A percentile compares a stretch with the other conserved stretches of the same genome.
Conservation (phyloP, 2,329 filamentous ascomycete species). For the Drechslerella stenobrocha region DNA sequence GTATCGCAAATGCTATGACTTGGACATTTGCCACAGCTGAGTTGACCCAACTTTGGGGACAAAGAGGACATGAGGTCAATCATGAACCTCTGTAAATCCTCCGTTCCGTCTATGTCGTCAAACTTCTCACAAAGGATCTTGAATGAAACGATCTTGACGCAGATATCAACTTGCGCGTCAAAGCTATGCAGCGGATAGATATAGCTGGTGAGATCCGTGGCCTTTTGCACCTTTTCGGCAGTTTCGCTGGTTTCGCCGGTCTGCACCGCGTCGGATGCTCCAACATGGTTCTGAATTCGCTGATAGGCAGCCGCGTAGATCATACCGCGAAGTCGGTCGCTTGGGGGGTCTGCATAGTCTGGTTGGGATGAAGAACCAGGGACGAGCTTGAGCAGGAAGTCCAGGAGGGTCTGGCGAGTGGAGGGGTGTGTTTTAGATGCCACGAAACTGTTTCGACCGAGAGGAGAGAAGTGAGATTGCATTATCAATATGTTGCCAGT, state of each 20-base stretch:
- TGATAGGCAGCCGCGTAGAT: conserved; percentile 29
- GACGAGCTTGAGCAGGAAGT: conserved; percentile 10
- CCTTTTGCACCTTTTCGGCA: neutral
- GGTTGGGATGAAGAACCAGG: neutral
- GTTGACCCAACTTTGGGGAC: neutral
- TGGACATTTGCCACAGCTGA: neutral
- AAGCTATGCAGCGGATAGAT: conserved; percentile 25
- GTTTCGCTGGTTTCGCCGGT: neutral
- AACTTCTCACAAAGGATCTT: conserved; percentile 2
- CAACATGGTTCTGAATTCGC: conserved; percentile 7
- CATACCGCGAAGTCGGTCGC: conserved; percentile 31
- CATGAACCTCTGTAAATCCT: conserved; percentile 8
- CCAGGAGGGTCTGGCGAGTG: conserved; percentile 4
- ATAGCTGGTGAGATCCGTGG: conserved; percentile 17
- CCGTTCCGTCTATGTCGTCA: neutral
- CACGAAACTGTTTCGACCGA: too few relatives aligned
- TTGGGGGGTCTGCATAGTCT: conserved; percentile 18
- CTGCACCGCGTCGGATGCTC: neutral
- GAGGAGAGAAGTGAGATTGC: conserved; percentile 3
- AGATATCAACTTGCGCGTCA: conserved; percentile 23
- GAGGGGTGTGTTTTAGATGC: too few relatives aligned
- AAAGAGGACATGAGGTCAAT: neutral
- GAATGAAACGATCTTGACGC: conserved; percentile 14
- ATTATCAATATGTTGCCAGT: too few relatives aligned
- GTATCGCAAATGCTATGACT: neutral